phyloP scores from a whole-genome alignment of 805 yeast species.

The Kodamaea kakaduensis region DNA sequence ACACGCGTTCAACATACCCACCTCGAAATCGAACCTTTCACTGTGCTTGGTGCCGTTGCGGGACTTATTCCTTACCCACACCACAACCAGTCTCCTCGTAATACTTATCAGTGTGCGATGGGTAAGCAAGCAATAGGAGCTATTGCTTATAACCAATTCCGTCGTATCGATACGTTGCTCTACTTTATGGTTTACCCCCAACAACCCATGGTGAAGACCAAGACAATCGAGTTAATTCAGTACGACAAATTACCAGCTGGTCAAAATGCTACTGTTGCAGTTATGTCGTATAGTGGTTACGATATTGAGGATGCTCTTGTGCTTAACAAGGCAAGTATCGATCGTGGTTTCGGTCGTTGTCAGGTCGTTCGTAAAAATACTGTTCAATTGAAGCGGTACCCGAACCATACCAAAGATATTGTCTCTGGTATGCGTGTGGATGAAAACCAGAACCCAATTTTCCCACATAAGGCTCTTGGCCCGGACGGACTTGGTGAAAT shows the following conservation, averaged over 20 bases:
- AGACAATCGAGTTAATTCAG: constrained; percentile 90
- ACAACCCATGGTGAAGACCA: constrained; percentile 98
- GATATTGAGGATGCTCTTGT: constrained; percentile 99
- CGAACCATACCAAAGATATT: constrained; percentile 89
- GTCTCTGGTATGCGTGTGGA: constrained; percentile 89
- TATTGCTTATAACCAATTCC: constrained; percentile 93
- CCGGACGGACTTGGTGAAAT: constrained; percentile 97
- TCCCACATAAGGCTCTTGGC: constrained; percentile 83
- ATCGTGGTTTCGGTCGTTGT: constrained; percentile 97
- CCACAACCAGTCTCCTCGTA: constrained; percentile 89
- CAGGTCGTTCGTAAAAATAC: constrained; percentile 93
- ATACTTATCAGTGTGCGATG: constrained; percentile 93
- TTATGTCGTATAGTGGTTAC: constrained; percentile 97
- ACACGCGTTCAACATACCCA: constrained; percentile 55
- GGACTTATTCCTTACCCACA: constrained; percentile 91
- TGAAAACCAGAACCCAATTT: constrained; percentile 74
- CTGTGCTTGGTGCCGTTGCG: constrained; percentile 88
- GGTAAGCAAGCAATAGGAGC: constrained; percentile 99
- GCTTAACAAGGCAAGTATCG: constrained; percentile 86
- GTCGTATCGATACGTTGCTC: constrained; percentile 89
- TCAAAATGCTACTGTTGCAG: constrained; percentile 98
- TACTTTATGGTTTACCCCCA: constrained; percentile 98
- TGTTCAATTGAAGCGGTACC: constrained; percentile 81
- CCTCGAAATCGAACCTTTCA: constrained; percentile 92
- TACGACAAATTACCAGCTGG: constrained; percentile 98